Evolutionary conservation across 805 yeast species (phyloP), one percentile per base, ranked within the genome.

Genomic region (Zygosaccharomyces rouxii): DNA sequence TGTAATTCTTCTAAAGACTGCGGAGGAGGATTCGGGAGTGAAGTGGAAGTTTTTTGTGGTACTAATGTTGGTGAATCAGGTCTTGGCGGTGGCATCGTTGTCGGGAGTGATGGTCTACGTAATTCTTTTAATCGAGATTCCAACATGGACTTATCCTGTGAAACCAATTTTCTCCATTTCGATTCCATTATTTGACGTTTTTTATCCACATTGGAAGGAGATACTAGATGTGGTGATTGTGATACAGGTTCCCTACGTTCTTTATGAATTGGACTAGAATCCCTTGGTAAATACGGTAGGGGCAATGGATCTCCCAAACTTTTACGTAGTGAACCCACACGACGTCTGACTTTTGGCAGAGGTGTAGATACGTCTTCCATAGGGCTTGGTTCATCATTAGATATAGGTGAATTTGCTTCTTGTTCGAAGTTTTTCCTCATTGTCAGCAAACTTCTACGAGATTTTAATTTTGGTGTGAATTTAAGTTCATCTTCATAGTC

Each of bases 271-370:
- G 21, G 18, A 21, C 18, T 41, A 30, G 37, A 30, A 3, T 44
- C 35, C 5, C 47, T 30, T 2, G 55, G 49, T 14, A 62, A 38
- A 46, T 71, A 71, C 1, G 72, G 73, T 31, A 71, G 52, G 1
- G 75, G 75, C 18, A 71, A 40, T 2, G 76, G 76, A 11, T 66
- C 67, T 1, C 75, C 75, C 10, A 71, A 55, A 11, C 47, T 41
- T 18, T 50, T 51, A 29, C 56, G 53, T 11, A 52, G 41, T 13
- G 52, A 43, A 16, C 30, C 35, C 13, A 19, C 33, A 38, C 43
- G 31, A 44, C 35, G 41, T 33, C 40, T 26, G 14, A 23, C 7
- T 16, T 38, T 21, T 18, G 33, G 35, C 16, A 39, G 33, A 10
- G 44, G 44, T 13, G 38, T 42, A 13, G 44, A 33, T 13, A 29